Base-by-base conservation (phyloP, 2,329 filamentous ascomycete species). In the Colletotrichum lini region DNA sequence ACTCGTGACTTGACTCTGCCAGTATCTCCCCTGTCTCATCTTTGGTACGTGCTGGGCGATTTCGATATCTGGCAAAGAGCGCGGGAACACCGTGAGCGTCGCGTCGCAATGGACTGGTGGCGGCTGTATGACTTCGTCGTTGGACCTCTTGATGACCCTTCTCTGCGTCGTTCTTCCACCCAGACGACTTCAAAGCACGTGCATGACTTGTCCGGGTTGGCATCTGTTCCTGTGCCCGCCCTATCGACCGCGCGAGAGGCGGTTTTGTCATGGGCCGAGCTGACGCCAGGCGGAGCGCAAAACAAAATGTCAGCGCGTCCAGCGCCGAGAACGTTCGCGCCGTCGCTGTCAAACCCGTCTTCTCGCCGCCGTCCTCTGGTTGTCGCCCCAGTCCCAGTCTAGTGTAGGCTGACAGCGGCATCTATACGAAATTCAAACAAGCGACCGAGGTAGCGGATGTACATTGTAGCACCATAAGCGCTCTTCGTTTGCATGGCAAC, bases 141-240 rank as follows among this genome's bases (percentile, higher is more conserved):
- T 61, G n/a, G 38, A 40, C 4, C n/a, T 52, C 15, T 38, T 61
- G 45, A 6, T 10, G 45, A 42, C 50, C 30, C n/a, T 38, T 52
- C 30, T 40, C 35, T 35, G n/a, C 52, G 35, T 54, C n/a, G 45
- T 38, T 4, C 44, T 61, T 23, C 21, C 58, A 9, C n/a, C n/a
- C 12, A 30, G 30, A 40, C 26, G 13, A 50, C 58, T 61, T 45
- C 58, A 61, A 45, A 15, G 38, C 45, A 50, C 44, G 44, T 67
- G 45, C 67, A 64, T 70, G 67, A 70, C 67, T 70, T 70, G 64
- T 40, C 64, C 64, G 42, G 56, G 52, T 70, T 62, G 50, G 63
- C 64, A 70, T 52, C 26, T 42, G 67, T 23, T 70, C 42, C 62
- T 67, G 63, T 56, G 40, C 30, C 5, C 59, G 40, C 45, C 5